A percentile compares a stretch with the other conserved stretches of the same genome.
These are phyloP conservation scores for Comarum palustre DNA, from an alignment of 306 rosid genomes.

Conservation along the genomic window DNA sequence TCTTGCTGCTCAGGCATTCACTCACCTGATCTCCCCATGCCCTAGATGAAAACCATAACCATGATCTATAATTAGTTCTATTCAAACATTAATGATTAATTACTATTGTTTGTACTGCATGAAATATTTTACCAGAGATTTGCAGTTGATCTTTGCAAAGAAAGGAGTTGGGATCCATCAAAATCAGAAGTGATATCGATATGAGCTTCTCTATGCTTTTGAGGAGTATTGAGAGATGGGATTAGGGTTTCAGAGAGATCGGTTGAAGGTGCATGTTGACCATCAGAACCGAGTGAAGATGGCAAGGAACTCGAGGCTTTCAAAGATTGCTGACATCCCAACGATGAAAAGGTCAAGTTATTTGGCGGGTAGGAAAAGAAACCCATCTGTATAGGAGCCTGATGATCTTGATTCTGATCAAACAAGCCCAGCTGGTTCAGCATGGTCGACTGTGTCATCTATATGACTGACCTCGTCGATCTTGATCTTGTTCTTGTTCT, in stretches of 20 bases:
- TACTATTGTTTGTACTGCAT: neutral
- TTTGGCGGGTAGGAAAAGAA: constrained; percentile 59
- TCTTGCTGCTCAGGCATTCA: constrained; percentile 50
- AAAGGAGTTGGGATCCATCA: constrained; percentile 63
- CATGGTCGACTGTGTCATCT: constrained; percentile 46
- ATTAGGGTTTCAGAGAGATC: constrained; percentile 70
- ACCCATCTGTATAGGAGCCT: constrained; percentile 51
- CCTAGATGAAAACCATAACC: constrained; percentile 31
- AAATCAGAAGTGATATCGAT: constrained; percentile 26
- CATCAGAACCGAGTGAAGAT: constrained; percentile 44
- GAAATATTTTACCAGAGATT: constrained; percentile 67
- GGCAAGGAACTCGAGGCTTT: constrained; percentile 40
- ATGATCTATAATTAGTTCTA: neutral
- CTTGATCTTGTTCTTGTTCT: neutral
- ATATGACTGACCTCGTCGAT: constrained; percentile 6
- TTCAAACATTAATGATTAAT: neutral
- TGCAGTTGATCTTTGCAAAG: constrained; percentile 67
- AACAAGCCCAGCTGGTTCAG: constrained; percentile 44
- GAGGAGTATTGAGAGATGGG: constrained; percentile 31
- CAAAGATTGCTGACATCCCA: constrained; percentile 54
- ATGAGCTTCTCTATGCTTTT: constrained; percentile 40
- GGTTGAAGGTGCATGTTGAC: constrained; percentile 27
- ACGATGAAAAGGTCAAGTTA: constrained; percentile 47
- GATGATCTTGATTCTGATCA: constrained; percentile 47
- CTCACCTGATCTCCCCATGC: constrained; percentile 55